Evolutionary conservation across 2,329 filamentous ascomycete species (phyloP), one percentile per base, ranked within the genome.

Genomic region (Claviceps fusiformis): DNA sequence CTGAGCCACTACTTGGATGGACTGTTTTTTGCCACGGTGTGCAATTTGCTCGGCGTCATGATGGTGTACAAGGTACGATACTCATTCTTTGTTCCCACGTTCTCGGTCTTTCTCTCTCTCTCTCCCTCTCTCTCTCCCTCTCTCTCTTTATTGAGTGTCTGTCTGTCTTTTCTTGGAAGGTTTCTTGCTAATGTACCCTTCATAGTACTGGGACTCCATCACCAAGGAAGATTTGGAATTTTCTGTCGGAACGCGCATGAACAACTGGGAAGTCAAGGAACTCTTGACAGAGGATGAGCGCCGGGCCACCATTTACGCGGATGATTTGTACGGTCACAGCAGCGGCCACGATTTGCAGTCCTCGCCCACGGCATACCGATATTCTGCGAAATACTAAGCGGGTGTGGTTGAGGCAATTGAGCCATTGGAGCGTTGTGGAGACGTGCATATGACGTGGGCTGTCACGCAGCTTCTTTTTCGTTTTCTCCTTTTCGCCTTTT

Each of bases 191-290:
- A 52, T 48, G 13, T n/a, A 5, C 62, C 52, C 8, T 50, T 56
- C 56, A 54, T 62, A 93, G 90, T 98, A 95, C 76, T 98, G 93
- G 93, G 93, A 98, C 68, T 96, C 91, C 17, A 98, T 98, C 70
- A 98, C 93, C 27, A 90, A 88, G 67, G 93, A 98, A 73, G 93
- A 98, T 69, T 85, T 98, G 61, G 93, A 98, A 69, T 98, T 98
- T 72, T 95, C 90, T 3, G 93, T 98, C 52, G 92, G 92, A 60
- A 89, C 89, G 57, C 89, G 92, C 69, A 87, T 89, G 72, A 95
- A 95, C 74, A 96, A 93, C 70, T 98, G 93, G 93, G 93, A 98
- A 68, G 87, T 97, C 67, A 97, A 97, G 75, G 92, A 97, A 59
- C 78, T 89, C 11, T 77, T 93, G 19, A 81, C 85, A 48, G 88